Conservation (phyloP, 257 asterid species). For the Solanum infundibuliforme region DNA sequence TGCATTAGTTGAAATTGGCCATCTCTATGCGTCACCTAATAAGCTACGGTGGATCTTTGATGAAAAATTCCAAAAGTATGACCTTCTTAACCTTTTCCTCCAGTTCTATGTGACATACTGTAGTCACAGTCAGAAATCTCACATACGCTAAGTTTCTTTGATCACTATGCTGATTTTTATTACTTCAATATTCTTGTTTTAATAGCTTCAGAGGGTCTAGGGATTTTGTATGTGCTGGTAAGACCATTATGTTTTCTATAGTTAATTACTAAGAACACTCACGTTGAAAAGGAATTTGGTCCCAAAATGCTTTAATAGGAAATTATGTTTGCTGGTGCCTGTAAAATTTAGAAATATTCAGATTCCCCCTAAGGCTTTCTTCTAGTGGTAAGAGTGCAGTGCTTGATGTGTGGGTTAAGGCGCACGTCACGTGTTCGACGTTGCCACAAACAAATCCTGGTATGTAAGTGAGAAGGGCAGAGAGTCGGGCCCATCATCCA, state of each 20-base stretch:
- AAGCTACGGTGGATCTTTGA: constrained; percentile 74
- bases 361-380: background rate
- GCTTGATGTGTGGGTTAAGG: background rate
- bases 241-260: background rate
- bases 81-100: background rate
- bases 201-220: background rate
- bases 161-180: background rate
- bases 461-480: background rate
- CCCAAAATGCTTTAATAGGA: background rate
- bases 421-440: background rate
- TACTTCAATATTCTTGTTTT: background rate
- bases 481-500: background rate
- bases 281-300: background rate
- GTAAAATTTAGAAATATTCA: background rate
- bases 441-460: background rate
- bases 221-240: background rate
- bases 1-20: constrained; percentile 54
- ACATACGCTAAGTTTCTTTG: background rate
- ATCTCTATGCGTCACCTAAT: constrained; percentile 64
- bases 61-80: constrained; percentile 53
- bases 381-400: background rate
- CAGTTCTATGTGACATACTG: background rate
- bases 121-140: background rate
- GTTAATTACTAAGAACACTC: background rate
- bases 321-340: background rate